Evolutionary conservation across 2,329 filamentous ascomycete species (phyloP).

Genomic region (Ramularia collo-cygni): DNA sequence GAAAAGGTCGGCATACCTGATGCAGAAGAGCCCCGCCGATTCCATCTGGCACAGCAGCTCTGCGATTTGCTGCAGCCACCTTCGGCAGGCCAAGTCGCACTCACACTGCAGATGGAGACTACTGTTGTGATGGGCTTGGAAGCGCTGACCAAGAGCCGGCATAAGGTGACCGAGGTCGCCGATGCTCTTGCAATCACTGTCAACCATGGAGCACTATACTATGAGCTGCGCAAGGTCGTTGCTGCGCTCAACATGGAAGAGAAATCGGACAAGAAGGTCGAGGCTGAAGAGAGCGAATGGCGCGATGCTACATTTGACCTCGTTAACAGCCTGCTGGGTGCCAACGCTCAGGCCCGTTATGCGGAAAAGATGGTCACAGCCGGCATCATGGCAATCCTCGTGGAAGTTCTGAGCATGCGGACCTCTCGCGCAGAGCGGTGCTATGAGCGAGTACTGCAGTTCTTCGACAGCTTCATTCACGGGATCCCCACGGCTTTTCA

Average conservation of each 20-base stretch:
- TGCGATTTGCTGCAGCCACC: slow-evolving; percentile 85
- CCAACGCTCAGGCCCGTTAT: slow-evolving; percentile 48
- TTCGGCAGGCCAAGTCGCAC: slow-evolving; percentile 56
- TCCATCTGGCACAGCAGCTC: slow-evolving; percentile 86
- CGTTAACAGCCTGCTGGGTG: slow-evolving; percentile 66
- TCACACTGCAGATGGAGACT: slow-evolving; percentile 73
- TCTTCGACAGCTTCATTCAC: slow-evolving; percentile 83
- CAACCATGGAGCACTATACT: slow-evolving; percentile 91
- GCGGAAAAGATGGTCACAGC: slow-evolving; percentile 81
- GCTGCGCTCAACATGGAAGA: slow-evolving; percentile 63
- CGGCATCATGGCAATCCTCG: slow-evolving; percentile 80
- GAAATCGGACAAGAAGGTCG: slow-evolving; percentile 51
- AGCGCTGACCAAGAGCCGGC: slow-evolving; percentile 72
- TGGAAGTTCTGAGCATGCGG: slow-evolving; percentile 78
- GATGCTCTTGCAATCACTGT: slow-evolving; percentile 91
- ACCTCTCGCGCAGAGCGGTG: slow-evolving; percentile 76
- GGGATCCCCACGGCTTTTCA: slow-evolving; percentile 73
- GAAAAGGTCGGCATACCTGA: slow-evolving; percentile 83
- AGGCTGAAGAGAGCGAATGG: slow-evolving; percentile 72
- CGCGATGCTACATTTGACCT: slow-evolving; percentile 84
- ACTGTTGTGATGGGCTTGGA: slow-evolving; percentile 76
- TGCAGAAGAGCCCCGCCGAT: slow-evolving; percentile 77
- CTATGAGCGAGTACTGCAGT: slow-evolving; percentile 75
- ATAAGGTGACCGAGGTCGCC: slow-evolving; percentile 73
- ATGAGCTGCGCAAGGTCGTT: slow-evolving; percentile 84